phyloP scores from a whole-genome alignment of 2,329 filamentous ascomycete species.

The Talaromyces sp. region DNA sequence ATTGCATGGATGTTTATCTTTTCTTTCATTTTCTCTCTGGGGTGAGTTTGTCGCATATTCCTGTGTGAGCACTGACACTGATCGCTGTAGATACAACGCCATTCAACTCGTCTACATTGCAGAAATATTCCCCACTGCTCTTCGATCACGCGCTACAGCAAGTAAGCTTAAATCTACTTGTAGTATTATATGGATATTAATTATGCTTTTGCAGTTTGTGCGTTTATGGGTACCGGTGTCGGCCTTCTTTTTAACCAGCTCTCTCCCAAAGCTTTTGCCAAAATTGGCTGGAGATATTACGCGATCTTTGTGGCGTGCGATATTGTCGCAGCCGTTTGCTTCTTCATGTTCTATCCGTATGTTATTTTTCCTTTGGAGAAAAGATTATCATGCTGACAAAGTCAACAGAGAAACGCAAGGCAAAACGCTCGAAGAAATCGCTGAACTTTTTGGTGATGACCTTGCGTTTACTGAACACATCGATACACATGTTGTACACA shows the following conservation, averaged over 20 bases:
- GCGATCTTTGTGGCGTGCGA: conserved; percentile 25
- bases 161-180: background rate
- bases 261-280: conserved; percentile 22
- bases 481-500: background rate
- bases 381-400: background rate
- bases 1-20: conserved; percentile 4
- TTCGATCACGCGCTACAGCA: conserved; percentile 4
- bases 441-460: conserved; percentile 2
- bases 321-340: conserved; percentile 16
- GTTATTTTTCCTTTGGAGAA: background rate
- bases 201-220: background rate
- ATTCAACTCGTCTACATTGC: conserved; percentile 5
- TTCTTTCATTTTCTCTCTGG: conserved; percentile 2
- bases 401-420: conserved; percentile 17
- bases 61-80: background rate
- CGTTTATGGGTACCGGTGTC: conserved; percentile 1
- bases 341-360: conserved; percentile 20
- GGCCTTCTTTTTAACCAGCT: conserved; percentile 3
- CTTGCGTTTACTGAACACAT: background rate
- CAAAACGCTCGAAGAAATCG: conserved; percentile 4
- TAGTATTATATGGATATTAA: background rate
- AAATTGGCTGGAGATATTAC: conserved; percentile 28
- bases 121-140: conserved; percentile 6
- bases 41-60: background rate
- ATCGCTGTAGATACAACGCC: background rate